A percentile compares a stretch with the other conserved stretches of the same genome.
phyloP scores from a whole-genome alignment of 805 yeast genomes.

The Middelhovenomyces tepae region DNA sequence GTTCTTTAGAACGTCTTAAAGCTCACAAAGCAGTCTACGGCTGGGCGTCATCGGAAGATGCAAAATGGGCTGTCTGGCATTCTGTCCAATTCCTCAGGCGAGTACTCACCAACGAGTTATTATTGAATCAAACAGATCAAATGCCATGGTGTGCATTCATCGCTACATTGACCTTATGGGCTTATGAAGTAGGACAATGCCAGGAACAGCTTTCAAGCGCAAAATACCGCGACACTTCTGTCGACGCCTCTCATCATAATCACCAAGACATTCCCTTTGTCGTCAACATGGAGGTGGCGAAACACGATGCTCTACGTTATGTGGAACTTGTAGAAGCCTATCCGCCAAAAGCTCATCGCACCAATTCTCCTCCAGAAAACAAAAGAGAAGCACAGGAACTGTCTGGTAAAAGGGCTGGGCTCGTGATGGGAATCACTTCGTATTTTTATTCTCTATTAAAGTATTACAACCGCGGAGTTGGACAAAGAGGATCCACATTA shows the following conservation, averaged over 20 bases:
- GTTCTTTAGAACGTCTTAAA: slow-evolving; percentile 18
- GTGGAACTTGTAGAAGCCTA: slow-evolving; percentile 3
- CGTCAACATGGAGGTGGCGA: slow-evolving; percentile 3
- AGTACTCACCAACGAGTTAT: slow-evolving; percentile 16
- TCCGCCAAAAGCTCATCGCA: too few species aligned
- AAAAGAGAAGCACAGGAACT: background rate
- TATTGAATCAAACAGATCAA: slow-evolving; percentile 21
- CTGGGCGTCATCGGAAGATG: slow-evolving; percentile 23
- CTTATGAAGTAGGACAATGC: slow-evolving; percentile 16
- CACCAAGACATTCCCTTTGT: too few species aligned
- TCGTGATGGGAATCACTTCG: slow-evolving; percentile 5
- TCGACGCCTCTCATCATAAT: too few species aligned
- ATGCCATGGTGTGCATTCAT: slow-evolving; percentile 25
- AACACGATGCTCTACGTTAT: slow-evolving; percentile 6
- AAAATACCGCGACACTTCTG: too few species aligned
- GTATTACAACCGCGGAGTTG: slow-evolving; percentile 6
- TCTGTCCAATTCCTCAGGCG: slow-evolving; percentile 21
- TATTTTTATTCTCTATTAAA: slow-evolving; percentile 3
- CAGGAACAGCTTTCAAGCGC: slow-evolving; percentile 1
- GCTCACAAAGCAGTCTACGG: slow-evolving; percentile 16
- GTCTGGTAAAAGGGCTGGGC: slow-evolving; percentile 2
- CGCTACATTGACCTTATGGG: slow-evolving; percentile 23
- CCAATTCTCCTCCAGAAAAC: background rate
- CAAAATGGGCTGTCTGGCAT: slow-evolving; percentile 23
- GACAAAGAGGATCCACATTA: slow-evolving; percentile 5